Conservation (phyloP, 2,329 filamentous ascomycete genomes). For the Chaetomiaceae sp. region DNA sequence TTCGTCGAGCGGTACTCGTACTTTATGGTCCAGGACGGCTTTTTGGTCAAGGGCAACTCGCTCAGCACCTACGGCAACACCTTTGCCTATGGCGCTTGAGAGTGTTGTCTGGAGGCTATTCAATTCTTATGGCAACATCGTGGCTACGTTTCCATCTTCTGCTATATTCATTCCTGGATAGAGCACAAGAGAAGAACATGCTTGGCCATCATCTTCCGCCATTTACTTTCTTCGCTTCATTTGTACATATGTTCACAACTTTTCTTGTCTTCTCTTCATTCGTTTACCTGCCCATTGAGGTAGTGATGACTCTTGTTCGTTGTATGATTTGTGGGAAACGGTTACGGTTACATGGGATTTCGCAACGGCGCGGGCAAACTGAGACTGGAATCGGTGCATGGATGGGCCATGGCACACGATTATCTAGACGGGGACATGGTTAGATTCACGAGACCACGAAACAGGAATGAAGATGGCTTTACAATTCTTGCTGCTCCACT, state of each 20-base stretch:
- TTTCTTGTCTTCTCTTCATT: conserved; percentile 9
- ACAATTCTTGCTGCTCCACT: background rate
- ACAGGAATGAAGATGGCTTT: background rate
- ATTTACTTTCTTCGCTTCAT: conserved; percentile 3
- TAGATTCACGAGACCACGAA: conserved; percentile 12
- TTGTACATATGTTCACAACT: conserved; percentile 18
- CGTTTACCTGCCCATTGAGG: background rate
- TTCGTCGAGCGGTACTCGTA: conserved; percentile 55
- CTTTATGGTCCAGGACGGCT: conserved; percentile 48
- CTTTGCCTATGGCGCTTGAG: conserved; percentile 41
- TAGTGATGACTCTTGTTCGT: conserved; percentile 10
- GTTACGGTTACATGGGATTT: background rate
- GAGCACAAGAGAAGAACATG: background rate
- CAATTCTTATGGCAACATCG: background rate
- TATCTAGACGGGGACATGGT: conserved; percentile 10
- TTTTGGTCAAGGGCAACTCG: conserved; percentile 38
- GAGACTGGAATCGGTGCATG: background rate
- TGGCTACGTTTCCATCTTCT: background rate
- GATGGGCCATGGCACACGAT: conserved; percentile 7
- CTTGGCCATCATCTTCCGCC: conserved; percentile 1
- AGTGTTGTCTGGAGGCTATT: background rate
- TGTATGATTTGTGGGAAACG: background rate
- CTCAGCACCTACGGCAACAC: conserved; percentile 46
- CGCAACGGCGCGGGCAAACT: conserved; percentile 6
- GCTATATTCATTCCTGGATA: background rate